Evolutionary conservation across 148 eudicot genomes (phyloP).

Genomic region (Spergularia bocconei): DNA sequence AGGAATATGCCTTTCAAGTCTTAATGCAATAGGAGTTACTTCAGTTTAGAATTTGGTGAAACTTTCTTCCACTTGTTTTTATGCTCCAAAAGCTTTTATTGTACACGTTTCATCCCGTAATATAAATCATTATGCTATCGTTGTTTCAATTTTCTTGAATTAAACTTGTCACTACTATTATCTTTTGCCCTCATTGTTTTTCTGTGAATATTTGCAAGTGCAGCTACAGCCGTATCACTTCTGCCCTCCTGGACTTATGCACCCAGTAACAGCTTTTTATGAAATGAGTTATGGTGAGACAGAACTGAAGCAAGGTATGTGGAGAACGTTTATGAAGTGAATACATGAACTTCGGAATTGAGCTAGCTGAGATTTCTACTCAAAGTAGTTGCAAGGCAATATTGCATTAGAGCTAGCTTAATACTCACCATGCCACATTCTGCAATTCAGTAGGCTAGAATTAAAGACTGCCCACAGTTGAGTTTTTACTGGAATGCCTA

Average conservation of each 20-base stretch:
- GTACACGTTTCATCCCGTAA: background rate
- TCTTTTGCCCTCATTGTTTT: constrained; percentile 10
- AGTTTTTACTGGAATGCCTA: background rate
- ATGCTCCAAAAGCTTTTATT: background rate
- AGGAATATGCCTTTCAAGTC: background rate
- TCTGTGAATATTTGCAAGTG: constrained; percentile 28
- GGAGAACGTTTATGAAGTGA: background rate
- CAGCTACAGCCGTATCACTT: constrained; percentile 86
- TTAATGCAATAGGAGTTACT: background rate
- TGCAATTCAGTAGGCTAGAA: background rate
- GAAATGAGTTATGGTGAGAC: constrained; percentile 87
- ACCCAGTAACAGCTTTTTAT: constrained; percentile 74
- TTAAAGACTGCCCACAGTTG: background rate
- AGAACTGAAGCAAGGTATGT: constrained; percentile 84
- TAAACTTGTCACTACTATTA: background rate
- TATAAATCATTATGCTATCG: background rate
- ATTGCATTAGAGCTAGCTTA: constrained; percentile 6
- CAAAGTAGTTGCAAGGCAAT: background rate
- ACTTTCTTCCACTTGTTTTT: background rate
- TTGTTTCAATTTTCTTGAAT: background rate
- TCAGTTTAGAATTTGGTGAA: background rate
- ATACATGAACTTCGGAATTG: background rate
- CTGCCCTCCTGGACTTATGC: constrained; percentile 74
- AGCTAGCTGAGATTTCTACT: constrained; percentile 10
- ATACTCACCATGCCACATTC: background rate